Evolutionary conservation across 768 basidiomycete genomes (phyloP).

Genomic region (Leccinum ochraceum): DNA sequence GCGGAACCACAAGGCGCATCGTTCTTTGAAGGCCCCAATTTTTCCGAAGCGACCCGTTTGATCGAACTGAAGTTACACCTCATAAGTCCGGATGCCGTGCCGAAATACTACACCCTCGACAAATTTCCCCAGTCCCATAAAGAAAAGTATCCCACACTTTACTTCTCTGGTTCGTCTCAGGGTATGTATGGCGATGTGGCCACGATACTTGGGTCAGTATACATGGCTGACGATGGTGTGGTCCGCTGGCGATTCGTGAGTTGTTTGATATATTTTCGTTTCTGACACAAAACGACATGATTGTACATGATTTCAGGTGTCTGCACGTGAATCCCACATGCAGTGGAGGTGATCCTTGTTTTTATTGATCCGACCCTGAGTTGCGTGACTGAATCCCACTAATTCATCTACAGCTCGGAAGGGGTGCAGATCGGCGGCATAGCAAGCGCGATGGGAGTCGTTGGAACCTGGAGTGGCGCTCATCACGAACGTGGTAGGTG

Average conservation of each 20-base stretch:
- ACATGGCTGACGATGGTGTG: slow-evolving; percentile 45
- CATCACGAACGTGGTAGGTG: slow-evolving; percentile 53
- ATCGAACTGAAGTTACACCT: slow-evolving; percentile 57
- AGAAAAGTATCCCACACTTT: slow-evolving; percentile 43
- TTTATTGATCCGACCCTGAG: slow-evolving; percentile 2
- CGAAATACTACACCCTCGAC: slow-evolving; percentile 20
- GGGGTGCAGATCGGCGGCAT: slow-evolving; percentile 67
- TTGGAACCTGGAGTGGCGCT: slow-evolving; percentile 69
- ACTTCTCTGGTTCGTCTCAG: slow-evolving; percentile 48
- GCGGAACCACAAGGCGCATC: slow-evolving; percentile 21
- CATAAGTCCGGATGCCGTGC: slow-evolving; percentile 33
- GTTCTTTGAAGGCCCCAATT: slow-evolving; percentile 53
- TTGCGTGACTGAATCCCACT: background rate
- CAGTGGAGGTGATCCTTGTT: slow-evolving; percentile 57
- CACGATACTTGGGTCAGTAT: slow-evolving; percentile 49
- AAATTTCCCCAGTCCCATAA: slow-evolving; percentile 25
- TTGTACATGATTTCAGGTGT: slow-evolving; percentile 40
- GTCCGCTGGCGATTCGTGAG: slow-evolving; percentile 65
- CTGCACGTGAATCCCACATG: slow-evolving; percentile 51
- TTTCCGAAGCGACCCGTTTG: slow-evolving; percentile 66
- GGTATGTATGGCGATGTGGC: slow-evolving; percentile 45
- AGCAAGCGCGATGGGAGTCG: slow-evolving; percentile 64
- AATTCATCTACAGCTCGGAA: slow-evolving; percentile 48
- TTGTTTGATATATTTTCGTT: slow-evolving; percentile 9
- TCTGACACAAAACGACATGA: slow-evolving; percentile 10